Evolutionary conservation across 345 rosid genomes (phyloP).

Genomic region (Hirschfeldia incana): DNA sequence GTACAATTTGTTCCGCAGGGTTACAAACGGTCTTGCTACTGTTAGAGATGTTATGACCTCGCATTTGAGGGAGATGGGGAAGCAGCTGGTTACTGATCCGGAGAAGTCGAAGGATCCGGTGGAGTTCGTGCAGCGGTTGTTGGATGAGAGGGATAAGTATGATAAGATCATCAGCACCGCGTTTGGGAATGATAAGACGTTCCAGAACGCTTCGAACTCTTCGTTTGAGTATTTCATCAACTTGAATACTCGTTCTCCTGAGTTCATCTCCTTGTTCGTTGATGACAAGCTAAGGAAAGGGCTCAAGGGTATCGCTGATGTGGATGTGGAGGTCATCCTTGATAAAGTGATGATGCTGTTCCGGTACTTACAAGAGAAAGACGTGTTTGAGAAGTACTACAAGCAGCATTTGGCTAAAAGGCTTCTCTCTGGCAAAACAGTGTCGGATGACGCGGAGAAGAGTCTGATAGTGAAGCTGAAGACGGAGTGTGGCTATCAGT

Average conservation of each 20-base stretch:
- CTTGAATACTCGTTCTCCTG: conserved; percentile 91
- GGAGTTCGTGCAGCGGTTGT: conserved; percentile 88
- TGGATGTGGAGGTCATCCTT: conserved; percentile 85
- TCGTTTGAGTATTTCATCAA: conserved; percentile 93
- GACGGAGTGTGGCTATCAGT: conserved; percentile 97
- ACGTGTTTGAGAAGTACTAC: conserved; percentile 95
- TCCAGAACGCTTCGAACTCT: conserved; percentile 92
- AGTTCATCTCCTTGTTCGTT: conserved; percentile 89
- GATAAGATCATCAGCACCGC: conserved; percentile 71
- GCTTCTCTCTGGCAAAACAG: conserved; percentile 88
- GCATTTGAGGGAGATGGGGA: conserved; percentile 92
- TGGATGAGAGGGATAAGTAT: conserved; percentile 90
- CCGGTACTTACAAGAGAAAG: conserved; percentile 98
- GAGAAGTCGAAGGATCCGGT: conserved; percentile 93
- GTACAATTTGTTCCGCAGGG: conserved; percentile 88
- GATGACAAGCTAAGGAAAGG: conserved; percentile 97
- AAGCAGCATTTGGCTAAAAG: conserved; percentile 98
- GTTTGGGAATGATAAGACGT: conserved; percentile 83
- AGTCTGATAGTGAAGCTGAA: conserved; percentile 95
- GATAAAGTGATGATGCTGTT: conserved; percentile 99
- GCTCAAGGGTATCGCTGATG: conserved; percentile 84
- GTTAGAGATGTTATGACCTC: conserved; percentile 89
- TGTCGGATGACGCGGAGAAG: conserved; percentile 94
- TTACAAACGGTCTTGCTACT: conserved; percentile 68
- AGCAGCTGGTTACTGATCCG: conserved; percentile 88